Percentiles rank a stretch among this genome's conserved stretches.
phyloP scores from a whole-genome alignment of 2,329 filamentous ascomycete species.

The Penicillium expansum region DNA sequence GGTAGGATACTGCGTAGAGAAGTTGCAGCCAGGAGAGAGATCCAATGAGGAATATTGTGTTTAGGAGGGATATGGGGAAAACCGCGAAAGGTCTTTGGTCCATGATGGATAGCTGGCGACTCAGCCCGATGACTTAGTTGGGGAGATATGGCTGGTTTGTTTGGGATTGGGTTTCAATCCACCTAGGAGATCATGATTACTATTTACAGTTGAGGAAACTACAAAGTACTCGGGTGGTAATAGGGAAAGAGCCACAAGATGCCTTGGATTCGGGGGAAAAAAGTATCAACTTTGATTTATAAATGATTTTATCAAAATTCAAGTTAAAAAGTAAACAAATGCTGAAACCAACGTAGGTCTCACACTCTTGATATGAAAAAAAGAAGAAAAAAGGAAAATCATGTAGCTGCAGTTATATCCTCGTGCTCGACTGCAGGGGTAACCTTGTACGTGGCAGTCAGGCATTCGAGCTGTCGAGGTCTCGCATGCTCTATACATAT shows the following conservation, averaged over 20 bases:
- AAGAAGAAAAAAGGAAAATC: too few species aligned
- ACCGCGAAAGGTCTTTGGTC: background rate
- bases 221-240: background rate
- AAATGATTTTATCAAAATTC: too few species aligned
- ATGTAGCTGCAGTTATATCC: background rate
- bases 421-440: background rate
- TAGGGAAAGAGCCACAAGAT: background rate
- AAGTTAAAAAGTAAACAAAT: too few species aligned
- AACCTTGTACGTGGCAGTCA: background rate
- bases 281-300: too few species aligned
- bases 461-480: background rate
- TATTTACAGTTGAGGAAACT: background rate
- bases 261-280: background rate
- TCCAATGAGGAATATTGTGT: slow-evolving; percentile 19
- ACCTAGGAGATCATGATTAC: background rate
- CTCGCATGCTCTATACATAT: background rate
- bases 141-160: background rate
- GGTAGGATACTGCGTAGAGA: slow-evolving; percentile 21
- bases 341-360: too few species aligned
- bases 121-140: background rate
- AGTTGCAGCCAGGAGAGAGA: slow-evolving; percentile 26
- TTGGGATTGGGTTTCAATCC: background rate
- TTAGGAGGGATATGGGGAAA: slow-evolving; percentile 16
- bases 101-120: background rate
- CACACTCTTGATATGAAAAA: too few species aligned